Conservation (phyloP, 257 asterid genomes). For the Cinchona pubescens region DNA sequence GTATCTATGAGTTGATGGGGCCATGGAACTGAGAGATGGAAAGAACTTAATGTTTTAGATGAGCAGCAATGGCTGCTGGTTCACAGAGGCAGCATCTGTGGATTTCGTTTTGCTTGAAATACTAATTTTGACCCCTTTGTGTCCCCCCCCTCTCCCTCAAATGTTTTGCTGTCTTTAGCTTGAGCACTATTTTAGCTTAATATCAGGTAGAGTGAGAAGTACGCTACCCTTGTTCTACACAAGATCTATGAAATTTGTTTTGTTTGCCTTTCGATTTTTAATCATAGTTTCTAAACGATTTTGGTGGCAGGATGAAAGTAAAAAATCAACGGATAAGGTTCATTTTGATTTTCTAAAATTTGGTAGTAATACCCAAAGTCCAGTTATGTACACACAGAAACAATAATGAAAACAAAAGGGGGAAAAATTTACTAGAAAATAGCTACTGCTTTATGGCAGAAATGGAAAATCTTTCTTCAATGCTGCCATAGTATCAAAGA, state of each 20-base stretch:
- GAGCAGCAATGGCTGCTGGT: no score
- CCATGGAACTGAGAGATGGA: not conserved
- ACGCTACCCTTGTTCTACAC: not conserved
- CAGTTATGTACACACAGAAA: not conserved
- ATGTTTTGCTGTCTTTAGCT: not conserved
- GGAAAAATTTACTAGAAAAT: not conserved
- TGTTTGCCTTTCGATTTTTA: not conserved
- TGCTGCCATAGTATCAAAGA: slow-evolving; percentile 2
- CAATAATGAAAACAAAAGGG: not conserved
- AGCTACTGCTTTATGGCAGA: not conserved
- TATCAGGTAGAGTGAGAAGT: not conserved
- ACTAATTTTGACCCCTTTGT: no score
- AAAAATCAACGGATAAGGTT: not conserved
- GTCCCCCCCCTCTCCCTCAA: not conserved
- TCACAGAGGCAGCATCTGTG: not conserved
- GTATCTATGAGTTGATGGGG: not conserved
- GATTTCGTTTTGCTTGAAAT: not conserved
- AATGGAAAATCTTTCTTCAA: not conserved
- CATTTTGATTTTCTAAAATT: not conserved
- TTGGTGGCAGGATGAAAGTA: not conserved
- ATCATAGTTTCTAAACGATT: not conserved
- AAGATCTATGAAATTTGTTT: not conserved
- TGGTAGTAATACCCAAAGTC: not conserved
- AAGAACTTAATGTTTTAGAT: not conserved
- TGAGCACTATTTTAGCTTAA: not conserved